Evolutionary conservation across 2,329 filamentous ascomycete genomes (phyloP), one percentile per base, ranked within the genome.

Genomic region (Beauveria bassiana): DNA sequence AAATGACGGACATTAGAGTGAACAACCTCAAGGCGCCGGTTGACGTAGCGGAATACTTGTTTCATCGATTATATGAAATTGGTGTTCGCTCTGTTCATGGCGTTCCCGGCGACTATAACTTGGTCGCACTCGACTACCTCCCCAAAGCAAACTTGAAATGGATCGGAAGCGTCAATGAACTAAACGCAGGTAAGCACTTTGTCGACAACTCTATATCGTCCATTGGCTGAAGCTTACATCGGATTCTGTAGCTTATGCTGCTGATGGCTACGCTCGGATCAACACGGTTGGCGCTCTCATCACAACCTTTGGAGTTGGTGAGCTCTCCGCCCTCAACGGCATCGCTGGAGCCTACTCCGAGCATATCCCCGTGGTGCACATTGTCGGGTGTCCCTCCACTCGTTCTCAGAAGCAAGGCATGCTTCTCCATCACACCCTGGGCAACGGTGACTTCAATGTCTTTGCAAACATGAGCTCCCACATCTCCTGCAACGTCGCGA

Each of bases 391-490:
- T 64, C 79, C 79, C 1, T 78, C 78, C 14, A 80, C 77, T 43
- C 68, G 76, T 62, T 80, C 78, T 18, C 78, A 81, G 70, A 74
- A 74, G 53, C 74, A 77, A 58, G 76, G 76, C 65, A 78, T 79
- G 75, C 72, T 81, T 40, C 74, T 81, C 38, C 86, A 90, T 68
- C 88, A 91, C 72, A 90, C 88, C 0, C 82, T 91, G 1, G 86
- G 85, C 61, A 89, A 90, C 67, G 88, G 91, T 63, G 88, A 96
- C 75, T 96, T 90, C 74, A 86, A 89, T 64, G 89, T 91, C 60
- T 96, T 96, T 72, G 81, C 86, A 66, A 84, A 90, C 69, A 96
- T 96, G 88, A 89, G 81, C 71, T 78, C 81, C 52, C 74, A 85
- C 56, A 85, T 96, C 67, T 90, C 90, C 1, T 89, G 86, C 70